Conservation (phyloP, 441 rosid species). For the Adansonia rubrostipa region DNA sequence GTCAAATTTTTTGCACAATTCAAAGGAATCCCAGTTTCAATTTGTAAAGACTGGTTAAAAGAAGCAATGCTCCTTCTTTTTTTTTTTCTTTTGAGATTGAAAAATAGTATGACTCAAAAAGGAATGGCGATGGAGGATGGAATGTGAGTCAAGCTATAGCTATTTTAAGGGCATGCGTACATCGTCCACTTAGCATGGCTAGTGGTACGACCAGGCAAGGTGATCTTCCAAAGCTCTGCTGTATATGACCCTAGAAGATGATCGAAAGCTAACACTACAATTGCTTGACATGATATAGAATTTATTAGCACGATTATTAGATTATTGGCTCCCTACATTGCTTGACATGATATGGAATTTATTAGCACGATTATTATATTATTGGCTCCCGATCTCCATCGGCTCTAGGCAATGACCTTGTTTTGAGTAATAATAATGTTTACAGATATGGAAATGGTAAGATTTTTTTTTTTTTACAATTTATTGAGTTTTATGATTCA, state of each 20-base stretch:
- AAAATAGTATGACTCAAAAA: background rate
- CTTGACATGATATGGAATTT: background rate
- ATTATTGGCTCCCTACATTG: background rate
- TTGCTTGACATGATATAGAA: background rate
- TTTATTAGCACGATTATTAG: background rate
- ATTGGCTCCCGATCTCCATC: background rate
- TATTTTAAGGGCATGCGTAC: background rate
- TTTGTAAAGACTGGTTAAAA: background rate
- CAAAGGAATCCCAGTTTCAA: background rate
- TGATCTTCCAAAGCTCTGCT: background rate
- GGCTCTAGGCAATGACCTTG: background rate
- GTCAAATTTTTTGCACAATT: background rate
- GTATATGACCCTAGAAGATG: background rate
- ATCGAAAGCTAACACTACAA: too few species aligned
- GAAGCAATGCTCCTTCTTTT: background rate
- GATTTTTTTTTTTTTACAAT: background rate
- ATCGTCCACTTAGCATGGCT: background rate
- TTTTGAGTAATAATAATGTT: background rate
- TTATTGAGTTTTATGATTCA: background rate
- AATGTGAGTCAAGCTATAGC: background rate
- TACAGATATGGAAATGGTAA: background rate
- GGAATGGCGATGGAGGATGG: background rate
- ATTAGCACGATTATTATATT: background rate
- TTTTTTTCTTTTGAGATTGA: background rate
- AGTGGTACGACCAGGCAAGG: background rate